These are phyloP conservation scores for Alectoria sarmentosa DNA, from an alignment of 495 filamentous ascomycete genomes.

Conservation along the genomic window DNA sequence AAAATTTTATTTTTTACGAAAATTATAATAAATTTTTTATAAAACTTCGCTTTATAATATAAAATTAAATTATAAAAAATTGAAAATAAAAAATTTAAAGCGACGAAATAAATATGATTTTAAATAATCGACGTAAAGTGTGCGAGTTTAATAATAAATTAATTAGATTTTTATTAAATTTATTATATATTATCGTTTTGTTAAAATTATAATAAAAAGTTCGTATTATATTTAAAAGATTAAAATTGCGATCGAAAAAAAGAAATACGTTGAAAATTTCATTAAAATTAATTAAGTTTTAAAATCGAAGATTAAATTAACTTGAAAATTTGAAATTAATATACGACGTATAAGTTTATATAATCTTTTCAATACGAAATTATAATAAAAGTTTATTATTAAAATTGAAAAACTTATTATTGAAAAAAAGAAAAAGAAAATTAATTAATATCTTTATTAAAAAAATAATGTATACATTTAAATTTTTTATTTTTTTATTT, in stretches of 20 bases:
- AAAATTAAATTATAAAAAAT: too few species aligned
- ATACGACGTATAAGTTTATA: neutral
- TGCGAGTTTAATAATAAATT: neutral
- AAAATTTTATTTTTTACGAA: too few species aligned
- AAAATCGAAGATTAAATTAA: neutral
- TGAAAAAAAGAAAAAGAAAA: neutral
- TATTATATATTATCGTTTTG: neutral
- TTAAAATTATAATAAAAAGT: neutral
- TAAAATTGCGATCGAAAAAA: neutral
- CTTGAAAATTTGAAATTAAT: neutral
- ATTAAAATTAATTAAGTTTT: neutral
- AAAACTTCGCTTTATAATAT: too few species aligned
- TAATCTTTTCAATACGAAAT: neutral
- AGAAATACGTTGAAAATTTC: neutral
- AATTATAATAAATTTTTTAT: too few species aligned
- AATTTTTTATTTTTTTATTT: neutral
- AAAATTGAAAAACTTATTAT: neutral
- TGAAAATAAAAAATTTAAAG: too few species aligned
- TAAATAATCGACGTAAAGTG: neutral
- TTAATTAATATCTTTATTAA: neutral
- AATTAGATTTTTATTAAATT: neutral
- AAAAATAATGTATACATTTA: neutral
- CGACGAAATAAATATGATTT: too few species aligned
- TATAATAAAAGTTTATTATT: neutral
- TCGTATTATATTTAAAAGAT: neutral